These are phyloP conservation scores for Flaveria sonorensis DNA, from an alignment of 129 eudicot genomes.

Conservation along the genomic window DNA sequence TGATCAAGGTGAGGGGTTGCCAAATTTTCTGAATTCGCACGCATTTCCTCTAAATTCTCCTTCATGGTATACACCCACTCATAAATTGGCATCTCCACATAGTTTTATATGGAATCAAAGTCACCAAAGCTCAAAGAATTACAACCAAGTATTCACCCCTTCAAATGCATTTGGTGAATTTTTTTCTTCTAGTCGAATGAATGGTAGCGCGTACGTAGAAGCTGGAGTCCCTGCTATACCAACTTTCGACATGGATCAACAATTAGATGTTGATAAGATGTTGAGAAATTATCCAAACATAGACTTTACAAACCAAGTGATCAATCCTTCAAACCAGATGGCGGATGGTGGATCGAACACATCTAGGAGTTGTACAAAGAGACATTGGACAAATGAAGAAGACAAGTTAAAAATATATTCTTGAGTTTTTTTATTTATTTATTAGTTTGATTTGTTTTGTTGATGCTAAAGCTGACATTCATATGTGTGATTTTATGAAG, in stretches of 20 bases:
- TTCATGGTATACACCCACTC: constrained; percentile 29
- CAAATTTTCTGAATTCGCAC: constrained; percentile 26
- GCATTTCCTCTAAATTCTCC: constrained; percentile 15
- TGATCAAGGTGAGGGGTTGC: background rate
- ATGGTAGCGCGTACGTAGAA: background rate
- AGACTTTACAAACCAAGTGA: constrained; percentile 15
- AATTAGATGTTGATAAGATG: constrained; percentile 15
- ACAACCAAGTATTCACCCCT: background rate
- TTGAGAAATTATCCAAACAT: constrained; percentile 13
- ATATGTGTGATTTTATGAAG: constrained; percentile 38
- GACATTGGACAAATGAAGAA: constrained; percentile 63
- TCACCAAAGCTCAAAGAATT: constrained; percentile 25
- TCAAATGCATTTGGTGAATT: constrained; percentile 25
- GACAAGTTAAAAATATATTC: constrained; percentile 49
- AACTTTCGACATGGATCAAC: constrained; percentile 21
- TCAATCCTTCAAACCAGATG: background rate
- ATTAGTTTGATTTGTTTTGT: background rate
- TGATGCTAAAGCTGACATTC: background rate
- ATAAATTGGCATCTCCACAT: constrained; percentile 39
- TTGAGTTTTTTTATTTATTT: background rate
- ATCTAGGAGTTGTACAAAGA: constrained; percentile 38
- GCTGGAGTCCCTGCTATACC: constrained; percentile 30
- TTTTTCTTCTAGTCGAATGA: constrained; percentile 19
- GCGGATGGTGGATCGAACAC: constrained; percentile 14
- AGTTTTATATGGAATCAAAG: constrained; percentile 28